Conservation (phyloP, 1,139 yeast genomes). For the Magnusiomyces sp. region DNA sequence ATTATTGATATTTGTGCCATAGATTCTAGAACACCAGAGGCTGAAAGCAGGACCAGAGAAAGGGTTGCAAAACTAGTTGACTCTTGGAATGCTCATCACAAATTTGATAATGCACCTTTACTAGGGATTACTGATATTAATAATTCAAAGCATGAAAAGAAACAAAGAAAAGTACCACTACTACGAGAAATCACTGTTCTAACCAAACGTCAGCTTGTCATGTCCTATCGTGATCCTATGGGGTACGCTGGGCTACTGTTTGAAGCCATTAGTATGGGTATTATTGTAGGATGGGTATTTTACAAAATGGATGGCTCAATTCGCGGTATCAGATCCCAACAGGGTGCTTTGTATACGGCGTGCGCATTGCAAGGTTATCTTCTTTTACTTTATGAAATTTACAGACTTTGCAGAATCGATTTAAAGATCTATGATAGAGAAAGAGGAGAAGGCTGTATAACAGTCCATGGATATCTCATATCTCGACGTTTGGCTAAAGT, state of each 20-base stretch:
- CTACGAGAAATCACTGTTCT: constrained; percentile 47
- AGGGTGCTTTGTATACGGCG: constrained; percentile 57
- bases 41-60: neutral
- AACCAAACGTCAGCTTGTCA: constrained; percentile 45
- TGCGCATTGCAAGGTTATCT: constrained; percentile 61
- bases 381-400: constrained; percentile 62
- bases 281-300: constrained; percentile 69
- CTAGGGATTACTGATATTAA: neutral
- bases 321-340: constrained; percentile 59
- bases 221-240: constrained; percentile 52
- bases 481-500: constrained; percentile 63
- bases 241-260: constrained; percentile 47
- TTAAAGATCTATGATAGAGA: constrained; percentile 66
- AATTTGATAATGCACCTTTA: neutral
- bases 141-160: neutral
- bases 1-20: constrained; percentile 64
- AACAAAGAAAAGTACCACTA: constrained; percentile 30
- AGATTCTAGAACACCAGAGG: constrained; percentile 38
- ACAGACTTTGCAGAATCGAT: constrained; percentile 61
- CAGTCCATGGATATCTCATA: constrained; percentile 56
- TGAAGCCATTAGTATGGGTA: constrained; percentile 51
- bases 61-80: neutral
- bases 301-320: constrained; percentile 52
- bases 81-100: neutral
- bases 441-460: constrained; percentile 60